These are phyloP conservation scores for Cryptococcus amylolentus DNA, from an alignment of 1,284 basidiomycete genomes.

Conservation along the genomic window DNA sequence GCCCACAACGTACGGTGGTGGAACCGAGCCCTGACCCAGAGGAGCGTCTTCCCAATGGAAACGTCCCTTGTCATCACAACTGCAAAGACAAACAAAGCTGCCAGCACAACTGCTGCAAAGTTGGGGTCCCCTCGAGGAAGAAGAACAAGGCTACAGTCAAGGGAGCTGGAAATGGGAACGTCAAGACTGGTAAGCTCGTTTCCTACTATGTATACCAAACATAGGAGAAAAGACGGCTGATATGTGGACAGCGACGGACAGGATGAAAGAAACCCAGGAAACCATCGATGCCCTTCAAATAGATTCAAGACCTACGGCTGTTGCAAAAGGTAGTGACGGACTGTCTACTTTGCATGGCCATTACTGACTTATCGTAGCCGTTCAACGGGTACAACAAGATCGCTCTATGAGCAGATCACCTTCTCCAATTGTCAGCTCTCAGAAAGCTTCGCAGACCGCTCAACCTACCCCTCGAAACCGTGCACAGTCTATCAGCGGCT, in stretches of 20 bases:
- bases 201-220: neutral
- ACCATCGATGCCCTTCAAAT: neutral
- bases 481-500: too few relatives aligned
- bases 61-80: slow-evolving; percentile 2
- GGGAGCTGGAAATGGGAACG: neutral
- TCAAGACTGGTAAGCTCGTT: neutral
- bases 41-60: neutral
- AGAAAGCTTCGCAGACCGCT: too few relatives aligned
- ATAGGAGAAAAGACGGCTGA: neutral
- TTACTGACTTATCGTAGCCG: neutral
- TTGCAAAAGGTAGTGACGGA: neutral
- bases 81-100: slow-evolving; percentile 3
- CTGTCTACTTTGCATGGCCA: neutral
- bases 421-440: neutral
- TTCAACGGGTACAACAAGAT: neutral
- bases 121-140: neutral
- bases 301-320: neutral
- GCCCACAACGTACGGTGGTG: neutral
- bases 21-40: slow-evolving; percentile 2
- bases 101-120: slow-evolving; percentile 4
- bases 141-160: neutral
- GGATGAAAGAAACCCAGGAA: neutral
- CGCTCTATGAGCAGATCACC: neutral
- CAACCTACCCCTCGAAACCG: too few relatives aligned
- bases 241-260: neutral